Conservation (phyloP, 495 filamentous ascomycete genomes). For the Aspergillus leporis region DNA sequence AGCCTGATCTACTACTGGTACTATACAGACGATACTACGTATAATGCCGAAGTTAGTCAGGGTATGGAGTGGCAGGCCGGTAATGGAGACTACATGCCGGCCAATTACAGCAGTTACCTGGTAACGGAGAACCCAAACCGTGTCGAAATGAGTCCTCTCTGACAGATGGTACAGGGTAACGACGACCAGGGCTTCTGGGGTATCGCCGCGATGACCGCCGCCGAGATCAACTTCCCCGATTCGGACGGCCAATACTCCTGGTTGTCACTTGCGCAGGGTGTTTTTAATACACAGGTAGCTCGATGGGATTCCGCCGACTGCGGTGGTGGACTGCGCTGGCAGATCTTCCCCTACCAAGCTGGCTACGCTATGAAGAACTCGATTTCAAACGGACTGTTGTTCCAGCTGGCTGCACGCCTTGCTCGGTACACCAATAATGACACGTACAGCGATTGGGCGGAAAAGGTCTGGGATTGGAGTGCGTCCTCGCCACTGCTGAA, state of each 20-base stretch:
- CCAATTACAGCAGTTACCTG: conserved; percentile 42
- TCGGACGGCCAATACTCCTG: conserved; percentile 57
- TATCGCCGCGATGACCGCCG: conserved; percentile 55
- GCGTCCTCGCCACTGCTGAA: conserved; percentile 52
- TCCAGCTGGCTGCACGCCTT: conserved; percentile 68
- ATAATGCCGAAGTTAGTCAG: conserved; percentile 51
- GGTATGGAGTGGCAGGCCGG: conserved; percentile 52
- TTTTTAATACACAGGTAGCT: conserved; percentile 69
- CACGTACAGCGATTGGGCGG: conserved; percentile 67
- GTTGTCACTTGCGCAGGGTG: conserved; percentile 74
- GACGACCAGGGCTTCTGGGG: conserved; percentile 63
- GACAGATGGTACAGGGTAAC: conserved; percentile 42
- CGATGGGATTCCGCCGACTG: conserved; percentile 54
- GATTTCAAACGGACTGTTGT: conserved; percentile 68
- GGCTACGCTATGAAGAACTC: conserved; percentile 69
- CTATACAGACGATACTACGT: conserved; percentile 56
- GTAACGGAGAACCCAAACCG: conserved; percentile 20
- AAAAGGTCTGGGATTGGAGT: conserved; percentile 68
- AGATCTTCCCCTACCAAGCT: conserved; percentile 52
- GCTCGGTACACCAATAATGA: conserved; percentile 64
- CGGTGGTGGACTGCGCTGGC: conserved; percentile 56
- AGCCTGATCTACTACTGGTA: conserved; percentile 55
- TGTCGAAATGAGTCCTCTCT: not conserved
- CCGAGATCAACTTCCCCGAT: conserved; percentile 51
- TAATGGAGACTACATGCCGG: conserved; percentile 49